Base-by-base conservation (phyloP, 106 monocot species). In the Alisma plantagoaquatica region DNA sequence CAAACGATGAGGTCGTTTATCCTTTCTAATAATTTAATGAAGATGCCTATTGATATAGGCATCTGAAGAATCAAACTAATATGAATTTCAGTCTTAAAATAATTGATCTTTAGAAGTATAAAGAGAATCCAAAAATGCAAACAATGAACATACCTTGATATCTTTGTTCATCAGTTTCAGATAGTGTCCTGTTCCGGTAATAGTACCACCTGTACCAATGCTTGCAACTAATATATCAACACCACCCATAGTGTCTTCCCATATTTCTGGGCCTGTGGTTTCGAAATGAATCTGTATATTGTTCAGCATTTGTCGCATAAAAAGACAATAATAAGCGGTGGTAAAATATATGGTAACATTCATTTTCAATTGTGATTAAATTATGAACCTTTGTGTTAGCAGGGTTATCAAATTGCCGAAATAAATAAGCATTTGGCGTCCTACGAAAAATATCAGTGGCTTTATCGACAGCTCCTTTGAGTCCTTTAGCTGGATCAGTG, bases 201-300 rank as follows among this genome's bases (percentile, higher is more conserved):
- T 83, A 55, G 93, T 93, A 48, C 87, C 93, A 72, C 93, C 87
- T 23, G 93, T 93, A 23, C 92, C 92, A 46, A 93, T 93, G 61
- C 71, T 79, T 20, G 83, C 79, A 60, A 93, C 33, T 23, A 93
- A 77, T 61, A 93, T 79, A 46, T 93, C 92, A 53, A 93, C 77
- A 28, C 70, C 46, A 29, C 87, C 87, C 73, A 83, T 68, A 23
- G 92, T 93, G 52, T 87, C 92, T 28, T 93, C 83, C 92, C 92
- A 92, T 70, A 87, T 92, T 79, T 93, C 92, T 59, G 79, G 82
- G 62, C 92, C 92, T 74, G 93, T 93, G 61, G 82, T 83, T 80
- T 93, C 83, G 80, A 87, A 93, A 66, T 93, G 87, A 57, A 87
- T 83, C 93, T 93, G 87, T 77, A 73, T 38, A 73, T 71, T 71